Evolutionary conservation across 1,139 yeast genomes (phyloP).

Genomic region (Pichia terricola): DNA sequence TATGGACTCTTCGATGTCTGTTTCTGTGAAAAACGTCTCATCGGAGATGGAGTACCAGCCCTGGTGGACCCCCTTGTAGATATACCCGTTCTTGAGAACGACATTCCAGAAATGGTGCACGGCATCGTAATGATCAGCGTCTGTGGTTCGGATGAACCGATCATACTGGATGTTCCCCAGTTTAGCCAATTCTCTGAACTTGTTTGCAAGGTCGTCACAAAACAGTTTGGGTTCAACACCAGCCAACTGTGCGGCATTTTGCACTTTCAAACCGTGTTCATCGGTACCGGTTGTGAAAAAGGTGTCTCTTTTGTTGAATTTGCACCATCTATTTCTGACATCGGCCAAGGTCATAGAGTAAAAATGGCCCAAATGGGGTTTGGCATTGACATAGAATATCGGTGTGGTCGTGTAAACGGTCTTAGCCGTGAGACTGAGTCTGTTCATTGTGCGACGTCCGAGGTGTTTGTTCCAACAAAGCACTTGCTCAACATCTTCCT

Average conservation of each 20-base stretch:
- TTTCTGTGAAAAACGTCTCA: constrained; percentile 86
- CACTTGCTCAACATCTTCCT: too few relatives aligned
- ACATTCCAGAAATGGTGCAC: constrained; percentile 63
- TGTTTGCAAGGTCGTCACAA: constrained; percentile 60
- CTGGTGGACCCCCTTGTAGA: constrained; percentile 72
- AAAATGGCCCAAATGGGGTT: constrained; percentile 90
- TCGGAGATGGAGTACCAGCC: constrained; percentile 97
- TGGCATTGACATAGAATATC: constrained; percentile 91
- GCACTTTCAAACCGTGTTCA: constrained; percentile 93
- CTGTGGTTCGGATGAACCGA: constrained; percentile 87
- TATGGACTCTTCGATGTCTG: constrained; percentile 47
- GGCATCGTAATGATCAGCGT: constrained; percentile 58
- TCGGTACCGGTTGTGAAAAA: constrained; percentile 88
- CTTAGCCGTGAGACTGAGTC: constrained; percentile 1
- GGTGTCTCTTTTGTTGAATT: constrained; percentile 36
- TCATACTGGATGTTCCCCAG: constrained; percentile 51
- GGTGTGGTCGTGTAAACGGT: constrained; percentile 73
- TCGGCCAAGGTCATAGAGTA: constrained; percentile 84
- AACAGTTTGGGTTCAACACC: constrained; percentile 49
- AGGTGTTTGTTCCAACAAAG: neutral
- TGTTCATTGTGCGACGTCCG: constrained; percentile 5
- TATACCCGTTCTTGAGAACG: constrained; percentile 50
- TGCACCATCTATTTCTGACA: constrained; percentile 65
- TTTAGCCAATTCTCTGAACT: constrained; percentile 55
- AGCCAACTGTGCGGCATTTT: constrained; percentile 56